A percentile compares a stretch with the other conserved stretches of the same genome.
Evolutionary conservation across 805 yeast species (phyloP).

Genomic region (Candida silvicultrix): DNA sequence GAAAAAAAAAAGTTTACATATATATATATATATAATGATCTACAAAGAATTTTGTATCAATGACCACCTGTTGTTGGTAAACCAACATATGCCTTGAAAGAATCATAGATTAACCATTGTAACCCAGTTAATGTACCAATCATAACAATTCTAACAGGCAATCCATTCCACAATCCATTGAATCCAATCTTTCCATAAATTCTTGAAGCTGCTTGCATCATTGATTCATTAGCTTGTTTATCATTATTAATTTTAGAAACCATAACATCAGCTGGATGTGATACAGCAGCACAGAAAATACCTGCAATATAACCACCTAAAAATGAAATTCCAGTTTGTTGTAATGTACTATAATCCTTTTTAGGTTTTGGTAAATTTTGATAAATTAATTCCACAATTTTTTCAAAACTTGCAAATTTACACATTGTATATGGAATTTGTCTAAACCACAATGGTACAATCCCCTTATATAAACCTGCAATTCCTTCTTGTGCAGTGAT

Average conservation of each 20-base stretch:
- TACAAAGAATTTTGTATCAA: not conserved
- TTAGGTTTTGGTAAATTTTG: constrained; percentile 64
- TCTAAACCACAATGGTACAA: constrained; percentile 90
- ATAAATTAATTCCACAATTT: constrained; percentile 79
- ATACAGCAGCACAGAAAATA: constrained; percentile 89
- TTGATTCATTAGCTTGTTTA: constrained; percentile 56
- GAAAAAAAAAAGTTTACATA: not conserved
- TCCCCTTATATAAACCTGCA: constrained; percentile 77
- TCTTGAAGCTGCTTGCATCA: constrained; percentile 59
- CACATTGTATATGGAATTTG: constrained; percentile 99
- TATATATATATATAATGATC: not conserved
- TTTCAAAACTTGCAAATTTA: constrained; percentile 92
- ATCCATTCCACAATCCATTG: constrained; percentile 89
- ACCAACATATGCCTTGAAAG: constrained; percentile 91
- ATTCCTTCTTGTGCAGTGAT: constrained; percentile 64
- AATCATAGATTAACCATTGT: constrained; percentile 96
- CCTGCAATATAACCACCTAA: constrained; percentile 97
- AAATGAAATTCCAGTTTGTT: constrained; percentile 93
- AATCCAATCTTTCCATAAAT: constrained; percentile 85
- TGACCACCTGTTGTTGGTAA: constrained; percentile 85
- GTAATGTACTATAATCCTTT: constrained; percentile 58
- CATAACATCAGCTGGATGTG: constrained; percentile 99
- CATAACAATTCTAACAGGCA: constrained; percentile 92
- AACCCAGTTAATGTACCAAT: constrained; percentile 95
- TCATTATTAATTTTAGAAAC: constrained; percentile 86